These are phyloP conservation scores for Vitis hybrid DNA, from an alignment of 177 flowering plant species.

Conservation along the genomic window DNA sequence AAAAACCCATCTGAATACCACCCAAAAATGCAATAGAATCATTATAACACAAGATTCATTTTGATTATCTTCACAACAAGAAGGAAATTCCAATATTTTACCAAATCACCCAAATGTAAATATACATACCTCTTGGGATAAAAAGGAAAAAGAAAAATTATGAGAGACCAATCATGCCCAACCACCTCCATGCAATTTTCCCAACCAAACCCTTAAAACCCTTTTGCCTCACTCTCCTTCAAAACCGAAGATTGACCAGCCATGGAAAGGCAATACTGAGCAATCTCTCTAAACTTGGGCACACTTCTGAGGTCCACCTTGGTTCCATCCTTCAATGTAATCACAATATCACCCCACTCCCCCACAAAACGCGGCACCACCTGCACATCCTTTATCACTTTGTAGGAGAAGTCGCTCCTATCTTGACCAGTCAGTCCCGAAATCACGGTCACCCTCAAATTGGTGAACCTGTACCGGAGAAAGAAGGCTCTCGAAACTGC, in stretches of 20 bases:
- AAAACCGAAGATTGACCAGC: slow-evolving; percentile 45
- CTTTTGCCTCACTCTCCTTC: slow-evolving; percentile 49
- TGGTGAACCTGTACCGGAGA: slow-evolving; percentile 87
- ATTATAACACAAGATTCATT: too few relatives aligned
- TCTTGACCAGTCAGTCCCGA: slow-evolving; percentile 93
- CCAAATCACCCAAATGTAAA: too few relatives aligned
- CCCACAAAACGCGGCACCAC: slow-evolving; percentile 95
- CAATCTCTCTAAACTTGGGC: slow-evolving; percentile 89
- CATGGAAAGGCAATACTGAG: slow-evolving; percentile 77
- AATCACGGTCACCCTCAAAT: slow-evolving; percentile 84
- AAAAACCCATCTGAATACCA: too few relatives aligned
- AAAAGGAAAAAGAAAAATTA: background rate
- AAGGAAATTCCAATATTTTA: too few relatives aligned
- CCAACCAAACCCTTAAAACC: slow-evolving; percentile 39
- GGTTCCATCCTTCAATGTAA: slow-evolving; percentile 85
- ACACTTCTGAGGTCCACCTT: slow-evolving; percentile 92
- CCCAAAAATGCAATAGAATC: too few relatives aligned
- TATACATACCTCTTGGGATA: background rate
- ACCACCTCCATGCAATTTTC: background rate
- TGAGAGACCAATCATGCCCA: slow-evolving; percentile 8
- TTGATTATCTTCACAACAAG: too few relatives aligned
- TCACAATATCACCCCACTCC: slow-evolving; percentile 94
- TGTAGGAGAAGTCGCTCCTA: slow-evolving; percentile 81
- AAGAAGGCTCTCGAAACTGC: slow-evolving; percentile 80
- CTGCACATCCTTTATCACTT: slow-evolving; percentile 80